phyloP scores from a whole-genome alignment of 1,139 yeast species.

The Candida sp. region DNA sequence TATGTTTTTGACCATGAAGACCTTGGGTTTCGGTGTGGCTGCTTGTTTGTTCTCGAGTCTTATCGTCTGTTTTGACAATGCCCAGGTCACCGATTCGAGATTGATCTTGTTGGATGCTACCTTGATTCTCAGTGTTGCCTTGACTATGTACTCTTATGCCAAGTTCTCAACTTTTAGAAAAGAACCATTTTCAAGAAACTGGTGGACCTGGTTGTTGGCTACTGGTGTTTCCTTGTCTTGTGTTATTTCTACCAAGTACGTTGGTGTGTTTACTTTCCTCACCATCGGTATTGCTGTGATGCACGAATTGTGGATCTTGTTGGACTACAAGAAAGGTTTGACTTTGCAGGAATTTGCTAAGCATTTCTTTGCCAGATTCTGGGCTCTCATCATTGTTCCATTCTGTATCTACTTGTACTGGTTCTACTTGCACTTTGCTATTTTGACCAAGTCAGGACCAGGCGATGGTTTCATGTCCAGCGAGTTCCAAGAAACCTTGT shows the following conservation, averaged over 20 bases:
- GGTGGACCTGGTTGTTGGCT: conserved; percentile 89
- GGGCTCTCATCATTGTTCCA: conserved; percentile 79
- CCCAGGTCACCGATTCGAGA: conserved; percentile 91
- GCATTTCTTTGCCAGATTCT: conserved; percentile 80
- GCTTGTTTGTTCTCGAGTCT: conserved; percentile 85
- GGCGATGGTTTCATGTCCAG: conserved; percentile 95
- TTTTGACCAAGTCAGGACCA: conserved; percentile 87
- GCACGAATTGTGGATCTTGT: conserved; percentile 84
- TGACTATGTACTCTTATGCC: conserved; percentile 78
- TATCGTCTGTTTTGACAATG: conserved; percentile 84
- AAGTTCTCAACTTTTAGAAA: conserved; percentile 76
- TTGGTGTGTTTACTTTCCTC: conserved; percentile 89
- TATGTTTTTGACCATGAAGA: conserved; percentile 81
- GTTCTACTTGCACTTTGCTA: conserved; percentile 91
- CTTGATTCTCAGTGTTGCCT: conserved; percentile 79
- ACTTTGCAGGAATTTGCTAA: conserved; percentile 58
- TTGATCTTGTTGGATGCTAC: conserved; percentile 92
- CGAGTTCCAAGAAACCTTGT: conserved; percentile 90
- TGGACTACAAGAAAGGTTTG: conserved; percentile 76
- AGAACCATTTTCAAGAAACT: conserved; percentile 62
- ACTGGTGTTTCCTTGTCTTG: conserved; percentile 90
- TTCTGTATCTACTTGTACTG: conserved; percentile 84
- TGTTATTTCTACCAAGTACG: conserved; percentile 94
- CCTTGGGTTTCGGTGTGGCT: conserved; percentile 77
- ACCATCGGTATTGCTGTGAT: conserved; percentile 88